These are phyloP conservation scores for Phytophthora pseudosyringae DNA, from an alignment of 352 stramenopile genomes.

Conservation along the genomic window DNA sequence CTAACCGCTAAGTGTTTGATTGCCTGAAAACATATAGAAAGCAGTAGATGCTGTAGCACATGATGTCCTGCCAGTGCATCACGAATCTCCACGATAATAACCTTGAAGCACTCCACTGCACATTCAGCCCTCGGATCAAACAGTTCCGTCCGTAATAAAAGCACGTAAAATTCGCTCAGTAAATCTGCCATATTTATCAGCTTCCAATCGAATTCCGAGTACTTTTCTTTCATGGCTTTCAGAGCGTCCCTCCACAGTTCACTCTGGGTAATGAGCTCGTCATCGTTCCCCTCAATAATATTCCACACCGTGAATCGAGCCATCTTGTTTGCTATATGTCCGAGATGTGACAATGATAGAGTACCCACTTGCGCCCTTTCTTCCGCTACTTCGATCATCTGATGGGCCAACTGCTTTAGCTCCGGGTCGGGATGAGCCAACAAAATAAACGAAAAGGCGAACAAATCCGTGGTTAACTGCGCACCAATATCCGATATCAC, in stretches of 20 bases:
- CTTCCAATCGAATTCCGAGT: constrained; percentile 67
- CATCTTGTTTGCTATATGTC: constrained; percentile 74
- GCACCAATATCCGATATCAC: constrained; percentile 39
- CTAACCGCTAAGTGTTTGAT: constrained; percentile 52
- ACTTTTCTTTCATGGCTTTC: constrained; percentile 70
- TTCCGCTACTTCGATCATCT: constrained; percentile 59
- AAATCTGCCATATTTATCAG: constrained; percentile 69
- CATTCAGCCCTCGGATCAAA: constrained; percentile 55
- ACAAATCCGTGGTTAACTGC: constrained; percentile 74
- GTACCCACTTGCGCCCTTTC: constrained; percentile 44
- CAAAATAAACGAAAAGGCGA: constrained; percentile 75
- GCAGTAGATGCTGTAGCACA: constrained; percentile 70
- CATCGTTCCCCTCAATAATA: constrained; percentile 39
- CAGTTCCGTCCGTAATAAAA: constrained; percentile 50
- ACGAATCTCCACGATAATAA: constrained; percentile 62
- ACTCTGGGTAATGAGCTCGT: constrained; percentile 32
- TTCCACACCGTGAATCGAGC: constrained; percentile 66
- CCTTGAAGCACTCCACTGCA: constrained; percentile 68
- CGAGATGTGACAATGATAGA: constrained; percentile 61
- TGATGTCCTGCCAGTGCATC: constrained; percentile 39
- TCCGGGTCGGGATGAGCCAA: constrained; percentile 29
- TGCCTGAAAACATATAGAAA: constrained; percentile 77
- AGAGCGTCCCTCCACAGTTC: constrained; percentile 58
- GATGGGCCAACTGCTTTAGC: constrained; percentile 46
- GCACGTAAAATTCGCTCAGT: constrained; percentile 63